Evolutionary conservation across 1,139 yeast species (phyloP), one percentile per base, ranked within the genome.

Genomic region (Meyerozyma elateridarum): DNA sequence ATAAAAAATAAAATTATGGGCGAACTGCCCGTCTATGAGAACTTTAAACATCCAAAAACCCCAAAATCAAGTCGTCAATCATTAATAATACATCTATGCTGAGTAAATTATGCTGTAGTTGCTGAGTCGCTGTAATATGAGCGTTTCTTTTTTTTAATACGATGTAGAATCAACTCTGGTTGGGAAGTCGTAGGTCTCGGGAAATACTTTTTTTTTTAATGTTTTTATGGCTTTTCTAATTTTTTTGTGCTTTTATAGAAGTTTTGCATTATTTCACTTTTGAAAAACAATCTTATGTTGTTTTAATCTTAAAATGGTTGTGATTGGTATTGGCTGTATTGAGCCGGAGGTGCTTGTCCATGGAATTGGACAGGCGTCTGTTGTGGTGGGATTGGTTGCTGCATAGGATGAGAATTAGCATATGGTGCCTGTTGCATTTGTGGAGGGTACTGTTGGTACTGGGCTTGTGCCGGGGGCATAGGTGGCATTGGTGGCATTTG

Each of bases 361-460:
- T 22, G 21, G 18, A 31, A 26, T 18, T 22, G 25, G 20, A 19
- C 25, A 20, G 20, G 31, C 15, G 16, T 25, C 15, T 21, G 25
- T 14, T 20, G 25, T 11, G 20, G 30, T 17, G 27, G 25, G 19
- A 27, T 20, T 22, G 21, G 34, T 24, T 27, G 16, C 22, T 28
- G 35, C 18, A 36, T 33, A 16, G 24, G 32, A 16, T 34, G 38
- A 16, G 34, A 36, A 13, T 34, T 37, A 25, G 31, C 34, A 15
- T 32, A 39, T 30, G 36, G 35, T 9, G 38, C 52, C 31, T 41
- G 51, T 28, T 38, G 54, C 21, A 41, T 46, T 31, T 51, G 62
- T 22, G 53, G 54, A 4, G 57, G 52, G 39, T 29, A 32, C 28
- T 35, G 53, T 25, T 47, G 55, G 31, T 46, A 45, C 28, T 44